Percentiles rank a stretch among this genome's conserved stretches.
phyloP scores from a whole-genome alignment of 257 asterid species.

The Orobanche coerulescens region DNA sequence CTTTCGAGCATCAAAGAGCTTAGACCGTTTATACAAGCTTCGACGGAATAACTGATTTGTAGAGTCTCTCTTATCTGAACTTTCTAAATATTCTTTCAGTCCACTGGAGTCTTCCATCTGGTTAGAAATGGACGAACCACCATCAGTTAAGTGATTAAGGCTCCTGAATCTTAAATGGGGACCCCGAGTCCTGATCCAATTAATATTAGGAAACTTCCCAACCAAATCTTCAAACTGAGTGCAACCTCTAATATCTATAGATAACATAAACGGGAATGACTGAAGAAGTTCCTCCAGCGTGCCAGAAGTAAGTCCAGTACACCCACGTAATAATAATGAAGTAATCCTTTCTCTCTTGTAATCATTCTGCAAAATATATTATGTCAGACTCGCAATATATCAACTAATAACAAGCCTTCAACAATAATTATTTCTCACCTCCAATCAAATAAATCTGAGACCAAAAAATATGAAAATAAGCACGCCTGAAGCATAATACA shows the following conservation, averaged over 20 bases:
- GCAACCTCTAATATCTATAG: conserved; percentile 88
- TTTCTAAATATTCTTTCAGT: conserved; percentile 85
- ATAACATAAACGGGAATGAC: conserved; percentile 50
- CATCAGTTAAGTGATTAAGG: conserved; percentile 50
- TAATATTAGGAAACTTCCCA: conserved; percentile 64
- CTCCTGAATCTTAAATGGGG: conserved; percentile 43
- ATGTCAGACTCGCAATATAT: conserved; percentile 18
- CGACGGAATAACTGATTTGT: conserved; percentile 81
- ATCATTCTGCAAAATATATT: conserved; percentile 56
- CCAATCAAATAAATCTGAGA: neutral
- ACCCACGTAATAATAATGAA: conserved; percentile 68
- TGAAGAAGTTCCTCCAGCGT: conserved; percentile 72
- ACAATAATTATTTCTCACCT: conserved; percentile 1
- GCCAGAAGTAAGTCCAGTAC: conserved; percentile 60
- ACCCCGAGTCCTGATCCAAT: conserved; percentile 60
- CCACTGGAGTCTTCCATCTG: conserved; percentile 87
- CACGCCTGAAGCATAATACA: neutral
- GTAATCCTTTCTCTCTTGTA: conserved; percentile 67
- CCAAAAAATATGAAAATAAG: neutral
- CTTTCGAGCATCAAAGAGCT: conserved; percentile 87
- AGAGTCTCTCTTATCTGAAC: conserved; percentile 85
- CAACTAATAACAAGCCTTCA: conserved; percentile 6
- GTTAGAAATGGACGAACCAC: conserved; percentile 35
- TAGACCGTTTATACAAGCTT: conserved; percentile 91
- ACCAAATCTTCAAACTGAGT: conserved; percentile 77